Conservation (phyloP, 805 yeast species). For the Barnettozyma vustinii region DNA sequence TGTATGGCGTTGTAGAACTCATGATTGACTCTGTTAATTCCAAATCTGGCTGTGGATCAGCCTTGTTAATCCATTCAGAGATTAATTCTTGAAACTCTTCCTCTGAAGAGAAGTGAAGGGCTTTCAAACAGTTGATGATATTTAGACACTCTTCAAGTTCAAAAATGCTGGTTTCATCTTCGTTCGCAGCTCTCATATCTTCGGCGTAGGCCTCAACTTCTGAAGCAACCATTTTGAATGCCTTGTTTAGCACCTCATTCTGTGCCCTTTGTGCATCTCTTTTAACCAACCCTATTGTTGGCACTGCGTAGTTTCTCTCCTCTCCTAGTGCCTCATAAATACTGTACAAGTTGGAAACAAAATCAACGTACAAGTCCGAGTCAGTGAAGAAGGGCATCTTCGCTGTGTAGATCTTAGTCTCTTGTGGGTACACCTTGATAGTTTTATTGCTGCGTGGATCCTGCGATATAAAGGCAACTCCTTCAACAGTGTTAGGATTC, state of each 20-base stretch:
- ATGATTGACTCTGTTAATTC: conserved; percentile 43
- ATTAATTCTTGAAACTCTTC: conserved; percentile 37
- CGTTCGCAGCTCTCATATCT: conserved; percentile 27
- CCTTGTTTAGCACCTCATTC: conserved; percentile 30
- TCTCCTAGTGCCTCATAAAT: conserved; percentile 45
- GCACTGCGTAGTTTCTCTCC: conserved; percentile 36
- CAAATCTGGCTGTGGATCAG: conserved; percentile 60
- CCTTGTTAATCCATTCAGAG: conserved; percentile 61
- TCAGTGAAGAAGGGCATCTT: conserved; percentile 34
- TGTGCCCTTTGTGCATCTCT: conserved; percentile 31
- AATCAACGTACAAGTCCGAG: conserved; percentile 38
- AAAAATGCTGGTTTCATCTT: conserved; percentile 25
- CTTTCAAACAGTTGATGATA: conserved; percentile 53
- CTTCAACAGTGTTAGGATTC: conserved; percentile 40
- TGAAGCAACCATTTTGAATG: conserved; percentile 28
- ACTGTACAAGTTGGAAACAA: conserved; percentile 46
- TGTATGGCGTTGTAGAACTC: conserved; percentile 38
- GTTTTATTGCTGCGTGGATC: conserved; percentile 20
- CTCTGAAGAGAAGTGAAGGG: conserved; percentile 38
- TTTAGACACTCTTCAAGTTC: conserved; percentile 42
- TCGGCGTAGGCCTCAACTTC: conserved; percentile 31
- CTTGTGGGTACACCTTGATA: conserved; percentile 31
- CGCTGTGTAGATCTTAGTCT: conserved; percentile 39
- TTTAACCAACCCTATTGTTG: conserved; percentile 35
- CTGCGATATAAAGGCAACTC: conserved; percentile 35